phyloP scores from a whole-genome alignment of 495 filamentous ascomycete genomes.

The Ascobolus immersus region DNA sequence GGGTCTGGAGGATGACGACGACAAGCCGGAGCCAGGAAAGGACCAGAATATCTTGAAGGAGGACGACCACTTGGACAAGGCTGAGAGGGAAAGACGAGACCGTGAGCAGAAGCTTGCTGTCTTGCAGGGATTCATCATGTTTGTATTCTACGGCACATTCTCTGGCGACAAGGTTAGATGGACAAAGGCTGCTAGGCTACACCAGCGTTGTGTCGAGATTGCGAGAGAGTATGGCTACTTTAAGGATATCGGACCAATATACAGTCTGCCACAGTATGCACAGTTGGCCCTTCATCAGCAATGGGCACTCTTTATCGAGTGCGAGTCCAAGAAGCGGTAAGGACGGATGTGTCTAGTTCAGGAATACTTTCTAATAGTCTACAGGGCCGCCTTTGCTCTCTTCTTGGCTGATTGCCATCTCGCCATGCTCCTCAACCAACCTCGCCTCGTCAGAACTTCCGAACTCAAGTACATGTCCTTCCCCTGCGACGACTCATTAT shows the following conservation, averaged over 20 bases:
- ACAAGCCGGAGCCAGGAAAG: too few species aligned
- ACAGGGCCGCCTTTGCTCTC: slow-evolving; percentile 10
- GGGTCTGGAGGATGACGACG: slow-evolving; percentile 8
- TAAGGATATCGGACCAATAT: slow-evolving; percentile 5
- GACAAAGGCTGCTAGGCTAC: slow-evolving; percentile 10
- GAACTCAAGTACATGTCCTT: slow-evolving; percentile 12
- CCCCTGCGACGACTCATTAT: slow-evolving; percentile 12
- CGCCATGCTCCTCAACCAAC: slow-evolving; percentile 10
- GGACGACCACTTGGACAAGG: not conserved
- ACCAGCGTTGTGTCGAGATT: slow-evolving; percentile 12
- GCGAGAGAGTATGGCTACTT: slow-evolving; percentile 13
- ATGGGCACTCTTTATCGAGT: slow-evolving; percentile 13
- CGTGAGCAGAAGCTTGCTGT: slow-evolving; percentile 11
- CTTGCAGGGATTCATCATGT: slow-evolving; percentile 10
- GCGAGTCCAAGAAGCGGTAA: slow-evolving; percentile 14
- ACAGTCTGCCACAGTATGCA: slow-evolving; percentile 4
- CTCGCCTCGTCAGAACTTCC: slow-evolving; percentile 8
- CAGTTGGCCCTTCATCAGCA: slow-evolving; percentile 11
- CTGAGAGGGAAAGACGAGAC: slow-evolving; percentile 5
- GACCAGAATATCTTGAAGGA: slow-evolving; percentile 6
- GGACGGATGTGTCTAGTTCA: not conserved
- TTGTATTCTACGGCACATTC: slow-evolving; percentile 12
- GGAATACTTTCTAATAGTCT: not conserved
- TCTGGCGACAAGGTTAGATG: slow-evolving; percentile 12
- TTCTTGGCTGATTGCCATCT: slow-evolving; percentile 12